Conservation (phyloP, 129 eudicot species). For the Escallonia herrerae region DNA sequence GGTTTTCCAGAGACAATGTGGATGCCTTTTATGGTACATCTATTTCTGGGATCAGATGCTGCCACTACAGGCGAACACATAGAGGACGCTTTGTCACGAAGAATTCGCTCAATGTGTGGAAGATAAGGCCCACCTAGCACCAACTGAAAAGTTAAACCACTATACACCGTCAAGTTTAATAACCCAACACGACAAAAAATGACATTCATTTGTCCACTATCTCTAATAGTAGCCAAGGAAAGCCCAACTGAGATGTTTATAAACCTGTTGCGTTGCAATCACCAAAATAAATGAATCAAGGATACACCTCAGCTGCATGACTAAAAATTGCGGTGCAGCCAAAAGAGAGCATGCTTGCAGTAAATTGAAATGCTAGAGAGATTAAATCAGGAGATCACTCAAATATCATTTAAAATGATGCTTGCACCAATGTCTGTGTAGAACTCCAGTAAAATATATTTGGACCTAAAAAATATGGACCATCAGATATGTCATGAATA, state of each 20-base stretch:
- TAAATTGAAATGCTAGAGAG: no score
- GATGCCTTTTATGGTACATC: conserved; percentile 53
- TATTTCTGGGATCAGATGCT: conserved; percentile 70
- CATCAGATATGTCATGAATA: no score
- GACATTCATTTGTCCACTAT: neutral
- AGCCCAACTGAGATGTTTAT: neutral
- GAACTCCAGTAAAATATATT: no score
- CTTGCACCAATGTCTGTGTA: no score
- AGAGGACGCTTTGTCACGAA: conserved; percentile 69
- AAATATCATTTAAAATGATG: no score
- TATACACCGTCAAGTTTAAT: conserved; percentile 5
- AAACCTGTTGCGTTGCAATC: neutral
- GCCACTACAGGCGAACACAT: conserved; percentile 66
- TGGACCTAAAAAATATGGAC: no score
- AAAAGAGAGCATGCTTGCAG: no score
- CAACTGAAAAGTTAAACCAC: conserved; percentile 40
- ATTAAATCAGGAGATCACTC: no score
- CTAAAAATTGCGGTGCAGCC: no score
- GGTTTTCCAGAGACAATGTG: conserved; percentile 36
- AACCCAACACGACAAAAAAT: neutral
- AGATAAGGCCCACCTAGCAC: conserved; percentile 90
- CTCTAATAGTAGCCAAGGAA: neutral
- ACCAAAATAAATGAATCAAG: neutral
- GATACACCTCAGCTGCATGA: no score
- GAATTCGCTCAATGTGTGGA: conserved; percentile 75